These are phyloP conservation scores for Vaccinium vitisidaea DNA, from an alignment of 148 eudicot species.

Conservation along the genomic window DNA sequence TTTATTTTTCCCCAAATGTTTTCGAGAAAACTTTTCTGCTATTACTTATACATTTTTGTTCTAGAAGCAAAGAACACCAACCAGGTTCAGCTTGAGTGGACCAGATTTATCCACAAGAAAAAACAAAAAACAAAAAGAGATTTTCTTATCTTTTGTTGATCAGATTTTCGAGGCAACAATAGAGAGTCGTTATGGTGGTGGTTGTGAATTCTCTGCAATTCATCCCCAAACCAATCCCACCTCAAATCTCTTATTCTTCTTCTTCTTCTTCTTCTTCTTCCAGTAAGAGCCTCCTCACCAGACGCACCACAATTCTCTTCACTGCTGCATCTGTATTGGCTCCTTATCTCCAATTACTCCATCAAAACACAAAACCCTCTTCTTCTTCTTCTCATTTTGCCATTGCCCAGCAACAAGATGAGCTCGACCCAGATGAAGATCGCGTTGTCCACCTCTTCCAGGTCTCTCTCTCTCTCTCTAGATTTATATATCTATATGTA, in stretches of 20 bases:
- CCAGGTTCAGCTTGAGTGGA: background rate
- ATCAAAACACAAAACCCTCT: conserved; percentile 10
- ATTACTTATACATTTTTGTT: too few species aligned
- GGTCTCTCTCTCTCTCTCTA: conserved; percentile 33
- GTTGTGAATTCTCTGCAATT: conserved; percentile 20
- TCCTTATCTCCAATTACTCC: conserved; percentile 18
- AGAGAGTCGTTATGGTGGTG: conserved; percentile 10
- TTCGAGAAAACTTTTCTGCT: too few species aligned
- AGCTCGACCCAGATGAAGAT: conserved; percentile 51
- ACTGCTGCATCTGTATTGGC: conserved; percentile 32
- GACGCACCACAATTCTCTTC: conserved; percentile 38
- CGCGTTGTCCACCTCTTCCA: conserved; percentile 58
- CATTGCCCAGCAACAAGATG: conserved; percentile 53
- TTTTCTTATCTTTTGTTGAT: background rate
- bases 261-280: conserved; percentile 24
- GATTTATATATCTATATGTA: too few species aligned
- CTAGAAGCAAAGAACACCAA: too few species aligned
- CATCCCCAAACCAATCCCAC: conserved; percentile 16
- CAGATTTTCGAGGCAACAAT: background rate
- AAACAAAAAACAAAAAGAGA: too few species aligned
- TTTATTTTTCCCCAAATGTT: too few species aligned
- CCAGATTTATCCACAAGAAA: background rate
- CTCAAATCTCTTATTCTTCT: conserved; percentile 20
- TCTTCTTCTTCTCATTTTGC: conserved; percentile 21
- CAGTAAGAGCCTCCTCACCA: conserved; percentile 11